A percentile compares a stretch with the other conserved stretches of the same genome.
Evolutionary conservation across 1,139 yeast species (phyloP).

Genomic region (Kodamaea arcana): DNA sequence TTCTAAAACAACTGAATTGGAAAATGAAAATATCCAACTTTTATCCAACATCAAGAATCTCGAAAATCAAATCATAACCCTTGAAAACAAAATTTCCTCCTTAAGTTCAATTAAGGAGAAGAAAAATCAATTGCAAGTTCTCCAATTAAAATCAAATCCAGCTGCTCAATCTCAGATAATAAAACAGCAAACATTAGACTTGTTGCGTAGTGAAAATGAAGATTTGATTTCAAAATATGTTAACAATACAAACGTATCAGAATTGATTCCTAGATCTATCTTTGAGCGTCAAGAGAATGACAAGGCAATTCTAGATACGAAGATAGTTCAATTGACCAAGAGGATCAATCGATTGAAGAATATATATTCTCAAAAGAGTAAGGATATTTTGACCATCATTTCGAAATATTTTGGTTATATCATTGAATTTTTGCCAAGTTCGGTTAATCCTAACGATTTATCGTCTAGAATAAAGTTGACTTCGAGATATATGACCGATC

Average conservation of each 20-base stretch:
- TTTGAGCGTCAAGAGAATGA: conserved; percentile 64
- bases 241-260: conserved; percentile 8
- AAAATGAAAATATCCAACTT: conserved; percentile 41
- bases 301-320: conserved; percentile 42
- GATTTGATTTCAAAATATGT: conserved; percentile 37
- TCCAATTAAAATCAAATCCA: conserved; percentile 69
- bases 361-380: conserved; percentile 65
- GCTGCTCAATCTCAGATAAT: conserved; percentile 59
- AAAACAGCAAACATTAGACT: conserved; percentile 51
- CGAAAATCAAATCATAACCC: conserved; percentile 29
- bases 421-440: conserved; percentile 63
- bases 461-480: conserved; percentile 57
- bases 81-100: conserved; percentile 27
- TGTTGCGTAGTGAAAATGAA: conserved; percentile 58
- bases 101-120: conserved; percentile 24
- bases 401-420: conserved; percentile 70
- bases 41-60: conserved; percentile 33
- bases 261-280: conserved; percentile 53
- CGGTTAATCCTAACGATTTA: conserved; percentile 49
- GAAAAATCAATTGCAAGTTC: conserved; percentile 42
- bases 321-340: conserved; percentile 53
- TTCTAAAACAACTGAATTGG: conserved; percentile 20
- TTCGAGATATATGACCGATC: conserved; percentile 42
- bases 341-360: conserved; percentile 57
- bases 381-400: conserved; percentile 67